phyloP scores from a whole-genome alignment of 2,329 filamentous ascomycete species.

The Penicillium sp. region DNA sequence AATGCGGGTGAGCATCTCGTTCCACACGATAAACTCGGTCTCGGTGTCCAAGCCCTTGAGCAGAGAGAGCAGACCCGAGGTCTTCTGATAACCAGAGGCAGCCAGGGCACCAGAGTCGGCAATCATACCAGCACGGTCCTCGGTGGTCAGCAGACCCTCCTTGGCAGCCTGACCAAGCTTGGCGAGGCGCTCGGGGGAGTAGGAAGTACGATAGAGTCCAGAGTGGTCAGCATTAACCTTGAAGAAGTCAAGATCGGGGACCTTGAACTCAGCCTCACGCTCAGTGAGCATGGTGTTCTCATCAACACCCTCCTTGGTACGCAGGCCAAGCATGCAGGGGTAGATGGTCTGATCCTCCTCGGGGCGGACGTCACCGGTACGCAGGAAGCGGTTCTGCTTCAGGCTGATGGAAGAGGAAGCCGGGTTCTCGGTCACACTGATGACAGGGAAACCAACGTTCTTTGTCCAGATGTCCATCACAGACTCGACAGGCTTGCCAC shows the following conservation, averaged over 20 bases:
- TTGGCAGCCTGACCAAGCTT: constrained; percentile 89
- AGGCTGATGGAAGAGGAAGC: constrained; percentile 73
- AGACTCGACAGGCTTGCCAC: constrained; percentile 84
- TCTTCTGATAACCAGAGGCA: constrained; percentile 89
- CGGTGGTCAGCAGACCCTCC: constrained; percentile 75
- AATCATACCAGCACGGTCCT: constrained; percentile 94
- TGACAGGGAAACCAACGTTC: constrained; percentile 89
- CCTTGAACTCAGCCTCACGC: constrained; percentile 75
- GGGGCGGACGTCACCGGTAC: constrained; percentile 88
- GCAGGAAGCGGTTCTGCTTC: constrained; percentile 93
- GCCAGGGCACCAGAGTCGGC: constrained; percentile 89
- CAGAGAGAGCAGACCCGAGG: constrained; percentile 81
- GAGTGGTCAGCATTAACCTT: constrained; percentile 96
- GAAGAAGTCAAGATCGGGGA: constrained; percentile 83
- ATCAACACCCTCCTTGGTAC: constrained; percentile 79
- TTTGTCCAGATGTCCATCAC: constrained; percentile 98
- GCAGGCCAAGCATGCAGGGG: constrained; percentile 84
- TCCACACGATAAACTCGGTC: constrained; percentile 91
- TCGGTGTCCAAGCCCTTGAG: constrained; percentile 81
- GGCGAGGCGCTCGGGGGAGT: constrained; percentile 76
- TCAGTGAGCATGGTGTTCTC: constrained; percentile 71
- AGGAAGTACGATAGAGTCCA: constrained; percentile 87
- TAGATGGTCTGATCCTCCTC: constrained; percentile 88
- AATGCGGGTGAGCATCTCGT: constrained; percentile 80
- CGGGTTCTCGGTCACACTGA: constrained; percentile 78